Evolutionary conservation across 23 red algal species (phyloP).

Genomic region (Gracilaria gracilis): DNA sequence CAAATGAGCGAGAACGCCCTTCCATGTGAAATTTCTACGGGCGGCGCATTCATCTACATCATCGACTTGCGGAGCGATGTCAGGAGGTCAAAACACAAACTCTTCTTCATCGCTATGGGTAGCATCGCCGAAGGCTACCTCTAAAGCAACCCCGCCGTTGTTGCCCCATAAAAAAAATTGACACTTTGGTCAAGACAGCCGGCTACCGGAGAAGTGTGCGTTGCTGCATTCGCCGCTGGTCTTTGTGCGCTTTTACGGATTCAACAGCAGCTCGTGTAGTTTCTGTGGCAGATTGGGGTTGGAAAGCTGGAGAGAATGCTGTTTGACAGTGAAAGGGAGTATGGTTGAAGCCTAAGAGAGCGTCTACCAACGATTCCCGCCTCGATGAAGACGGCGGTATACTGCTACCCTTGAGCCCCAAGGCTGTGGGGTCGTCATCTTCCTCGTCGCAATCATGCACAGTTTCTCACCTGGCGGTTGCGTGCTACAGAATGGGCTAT

Average conservation of each 20-base stretch:
- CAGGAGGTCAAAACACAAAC: slow-evolving; percentile 68
- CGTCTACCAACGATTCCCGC: no score
- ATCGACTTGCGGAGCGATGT: slow-evolving; percentile 14
- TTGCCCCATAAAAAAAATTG: slow-evolving; percentile 37
- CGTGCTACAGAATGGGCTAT: not conserved
- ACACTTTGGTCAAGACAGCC: not conserved
- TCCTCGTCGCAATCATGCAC: not conserved
- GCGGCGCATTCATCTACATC: slow-evolving; percentile 29
- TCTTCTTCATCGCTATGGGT: slow-evolving; percentile 69
- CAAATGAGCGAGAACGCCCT: slow-evolving; percentile 79
- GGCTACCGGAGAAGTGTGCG: not conserved
- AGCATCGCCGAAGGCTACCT: slow-evolving; percentile 60
- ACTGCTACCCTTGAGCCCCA: no score
- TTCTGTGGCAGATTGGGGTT: not conserved
- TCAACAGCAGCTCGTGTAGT: not conserved
- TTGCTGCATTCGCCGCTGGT: slow-evolving; percentile 5
- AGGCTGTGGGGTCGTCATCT: no score
- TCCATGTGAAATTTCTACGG: slow-evolving; percentile 67
- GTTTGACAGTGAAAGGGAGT: not conserved
- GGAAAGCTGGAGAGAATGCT: not conserved
- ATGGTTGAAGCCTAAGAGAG: not conserved
- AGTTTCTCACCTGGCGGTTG: not conserved
- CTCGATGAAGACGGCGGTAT: no score
- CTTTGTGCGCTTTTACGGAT: not conserved
- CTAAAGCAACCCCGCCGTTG: slow-evolving; percentile 52